Evolutionary conservation across 1,139 yeast species (phyloP), one percentile per base, ranked within the genome.

Genomic region (Arxiozyma bovina): DNA sequence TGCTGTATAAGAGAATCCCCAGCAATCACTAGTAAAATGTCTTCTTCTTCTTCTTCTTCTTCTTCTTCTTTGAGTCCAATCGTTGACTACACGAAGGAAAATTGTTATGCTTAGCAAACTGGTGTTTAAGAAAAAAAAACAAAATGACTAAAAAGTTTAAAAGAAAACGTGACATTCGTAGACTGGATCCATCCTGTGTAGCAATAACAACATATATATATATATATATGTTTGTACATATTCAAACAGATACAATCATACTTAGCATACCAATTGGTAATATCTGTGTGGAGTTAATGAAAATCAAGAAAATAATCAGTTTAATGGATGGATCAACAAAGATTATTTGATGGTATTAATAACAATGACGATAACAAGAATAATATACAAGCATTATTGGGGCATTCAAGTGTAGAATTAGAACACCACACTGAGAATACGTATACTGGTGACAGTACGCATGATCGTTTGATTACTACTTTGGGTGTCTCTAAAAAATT

Each of bases 401-500:
- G 38, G 12, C 11, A 18, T 21, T 38, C 49, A 34, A 34, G n/a
- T 34, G 3, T 34, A 12, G n/a, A 34, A 34, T 34, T 12, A 15
- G 12, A 34, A n/a, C 22, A 17, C 8, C 30, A 25, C 20, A 15
- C 17, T 15, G 41, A 27, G 18, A 40, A 27, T 27, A 38, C 45
- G 23, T 18, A 22, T 15, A 21, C 17, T 23, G 34, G 11, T 12
- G 20, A 23, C 25, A 43, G 23, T 4, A 18, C 9, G 11, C 27
- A 45, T 41, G 18, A 45, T n/a, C 25, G 34, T 25, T 53, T 61
- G 30, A 60, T 61, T 38, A 60, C 57, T 22, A 49, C 53, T 22
- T 44, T 63, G 40, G 65, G 64, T 9, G 64, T 61, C n/a, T 62
- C 72, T 30, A 66, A 64, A 53, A 62, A 63, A 42, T 57, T 70